Evolutionary conservation across 805 yeast genomes (phyloP), one percentile per base, ranked within the genome.

Genomic region (Martiniozyma abietophila): DNA sequence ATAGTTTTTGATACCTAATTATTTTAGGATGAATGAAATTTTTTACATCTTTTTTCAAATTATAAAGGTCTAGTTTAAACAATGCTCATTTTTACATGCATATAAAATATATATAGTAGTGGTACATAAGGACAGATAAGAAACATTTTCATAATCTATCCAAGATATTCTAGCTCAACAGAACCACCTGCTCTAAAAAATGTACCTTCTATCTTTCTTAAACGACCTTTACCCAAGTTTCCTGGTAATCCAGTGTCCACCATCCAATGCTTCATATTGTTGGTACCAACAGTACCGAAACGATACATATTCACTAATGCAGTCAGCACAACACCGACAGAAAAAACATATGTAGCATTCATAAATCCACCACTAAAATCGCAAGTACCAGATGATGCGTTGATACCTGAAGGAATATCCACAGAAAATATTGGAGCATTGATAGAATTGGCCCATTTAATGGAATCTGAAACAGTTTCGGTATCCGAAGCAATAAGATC

Each of bases 341-440:
- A 76, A 4, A 78, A 68, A 24, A 83, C 67, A 59, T 76, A 75
- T 39, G 67, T 68, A 37, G 80, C 61, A 8, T 17, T 19, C 7
- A 42, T 7, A 10, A 53, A 25, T 20, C 42, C 48, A 2, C 34
- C 18, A 11, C 46, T 50, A 16, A 42, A 42, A 21, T 54, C 59
- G 5, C 49, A 43, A 12, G 62, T 58, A 6, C 95, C 96, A 1
- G 94, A 73, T 4, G 92, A 83, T 6, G 86, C 78, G 49, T 83
- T 94, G 26, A 80, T 61, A 4, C 95, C 95, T 1, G 86, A 71
- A 4, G 95, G 88, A 18, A 82, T 70, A 49, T 85, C 95, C 18
- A 86, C 51, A 0, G 95, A 80, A 59, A 82, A 48, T 8, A 69
- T 59, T 25, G 69, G 65, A 5, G 67, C 55, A 10, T 53, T 50